Base-by-base conservation (phyloP, 495 filamentous ascomycete species). In the Xylaria castorea region DNA sequence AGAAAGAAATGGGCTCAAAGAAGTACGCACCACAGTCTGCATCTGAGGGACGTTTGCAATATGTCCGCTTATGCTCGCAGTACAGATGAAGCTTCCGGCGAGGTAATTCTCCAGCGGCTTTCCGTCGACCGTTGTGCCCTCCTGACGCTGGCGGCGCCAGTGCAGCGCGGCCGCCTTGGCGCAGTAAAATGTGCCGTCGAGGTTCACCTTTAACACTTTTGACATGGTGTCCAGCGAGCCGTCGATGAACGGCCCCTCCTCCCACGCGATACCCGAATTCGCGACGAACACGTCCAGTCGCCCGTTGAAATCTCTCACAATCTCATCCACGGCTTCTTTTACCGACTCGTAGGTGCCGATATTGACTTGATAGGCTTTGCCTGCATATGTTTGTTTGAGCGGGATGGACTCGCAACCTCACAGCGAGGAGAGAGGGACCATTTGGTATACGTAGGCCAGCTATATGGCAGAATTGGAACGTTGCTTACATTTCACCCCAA, bases 31-130 rank as follows among this genome's bases (percentile, higher is more conserved):
- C 25, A 92, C 89, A 12, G 91, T 87, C 81, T 97, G 94, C 73
- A 94, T 78, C 82, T 97, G 94, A 20, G 95, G 94, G 68, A 95
- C 89, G 77, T 97, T 97, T 76, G 91, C 92, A 75, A 97, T 93
- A 80, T 95, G 93, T 3, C 92, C 93, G 79, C 89, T 92, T 89
- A 95, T 95, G 75, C 89, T 92, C 3, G 93, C 88, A 7, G 93
- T 96, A 30, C 91, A 88, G 77, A 95, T 88, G 79, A 95, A 94
- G 81, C 89, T 92, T 14, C 93, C 93, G 22, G 86, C 83, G 27
- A 82, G 88, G 74, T 89, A 94, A 73, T 89, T 88, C 71, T 90
- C 84, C 38, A 94, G 83, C 80, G 86, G 87, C 75, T 90, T 85
- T 71, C 93, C 92, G 77, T 90, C 87, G 63, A 89, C 72, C 50